Conservation (phyloP, 176 grass and related monocot species). For the Triticum aestivum region IWGSC_CS_RefSeq_v2.1 NC_057807.1:320345416-320345915, state of each 20-base stretch:
- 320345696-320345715: slow-evolving; percentile 63
- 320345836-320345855: slow-evolving; percentile 65
- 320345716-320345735: slow-evolving; percentile 64
- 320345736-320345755: slow-evolving; percentile 33
- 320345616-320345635: slow-evolving; percentile 40
- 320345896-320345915: slow-evolving; percentile 61
- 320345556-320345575: slow-evolving; percentile 34
- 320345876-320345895: slow-evolving; percentile 55
- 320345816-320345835: slow-evolving; percentile 73
- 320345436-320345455: not conserved
- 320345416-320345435: slow-evolving; percentile 42
- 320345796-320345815: slow-evolving; percentile 26
- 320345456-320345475: not conserved
- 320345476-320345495: slow-evolving; percentile 44
- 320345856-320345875: slow-evolving; percentile 61
- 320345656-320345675: slow-evolving; percentile 66
- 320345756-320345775: slow-evolving; percentile 24
- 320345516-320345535: slow-evolving; percentile 49
- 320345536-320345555: slow-evolving; percentile 61
- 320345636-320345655: slow-evolving; percentile 53
- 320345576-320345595: slow-evolving; percentile 36
- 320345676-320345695: slow-evolving; percentile 58
- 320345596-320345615: slow-evolving; percentile 72
- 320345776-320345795: slow-evolving; percentile 25
- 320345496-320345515: slow-evolving; percentile 17